These are phyloP conservation scores for Batkoa obscura DNA, from an alignment of 371 early-diverging fungal genomes.

Conservation along the genomic window DNA sequence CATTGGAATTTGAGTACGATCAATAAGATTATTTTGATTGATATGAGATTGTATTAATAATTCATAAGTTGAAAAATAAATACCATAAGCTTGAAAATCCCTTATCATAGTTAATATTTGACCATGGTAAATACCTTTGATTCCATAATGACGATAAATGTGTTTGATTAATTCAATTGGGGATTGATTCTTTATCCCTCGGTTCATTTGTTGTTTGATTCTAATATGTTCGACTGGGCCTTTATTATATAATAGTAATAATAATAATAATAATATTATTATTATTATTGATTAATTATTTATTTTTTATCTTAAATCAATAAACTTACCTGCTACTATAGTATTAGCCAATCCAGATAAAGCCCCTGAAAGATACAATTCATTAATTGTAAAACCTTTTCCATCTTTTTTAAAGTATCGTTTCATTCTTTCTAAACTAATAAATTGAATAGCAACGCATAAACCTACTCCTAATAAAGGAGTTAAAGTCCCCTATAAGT, in stretches of 20 bases:
- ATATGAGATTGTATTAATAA: conserved; percentile 45
- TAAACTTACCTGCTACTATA: conserved; percentile 31
- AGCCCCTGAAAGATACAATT: conserved; percentile 61
- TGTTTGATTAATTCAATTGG: conserved; percentile 51
- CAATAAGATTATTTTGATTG: conserved; percentile 17
- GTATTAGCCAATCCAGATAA: conserved; percentile 62
- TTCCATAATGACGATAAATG: conserved; percentile 47
- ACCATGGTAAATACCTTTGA: conserved; percentile 66
- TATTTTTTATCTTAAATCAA: neutral
- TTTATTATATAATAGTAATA: neutral
- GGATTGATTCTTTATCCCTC: conserved; percentile 21
- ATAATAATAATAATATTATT: neutral
- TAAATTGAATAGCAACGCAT: conserved; percentile 66
- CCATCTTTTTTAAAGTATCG: conserved; percentile 37
- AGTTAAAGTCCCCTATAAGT: conserved; percentile 45
- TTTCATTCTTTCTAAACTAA: conserved; percentile 50
- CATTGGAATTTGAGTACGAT: conserved; percentile 34
- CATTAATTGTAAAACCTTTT: conserved; percentile 15
- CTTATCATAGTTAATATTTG: conserved; percentile 55
- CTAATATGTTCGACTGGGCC: conserved; percentile 70
- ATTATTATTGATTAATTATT: neutral
- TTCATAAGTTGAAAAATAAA: conserved; percentile 62
- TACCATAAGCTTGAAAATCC: conserved; percentile 61
- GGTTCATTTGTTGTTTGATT: conserved; percentile 54
- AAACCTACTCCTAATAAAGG: conserved; percentile 60